Evolutionary conservation across 768 basidiomycete species (phyloP).

Genomic region (Pleurotus cornucopiae): DNA sequence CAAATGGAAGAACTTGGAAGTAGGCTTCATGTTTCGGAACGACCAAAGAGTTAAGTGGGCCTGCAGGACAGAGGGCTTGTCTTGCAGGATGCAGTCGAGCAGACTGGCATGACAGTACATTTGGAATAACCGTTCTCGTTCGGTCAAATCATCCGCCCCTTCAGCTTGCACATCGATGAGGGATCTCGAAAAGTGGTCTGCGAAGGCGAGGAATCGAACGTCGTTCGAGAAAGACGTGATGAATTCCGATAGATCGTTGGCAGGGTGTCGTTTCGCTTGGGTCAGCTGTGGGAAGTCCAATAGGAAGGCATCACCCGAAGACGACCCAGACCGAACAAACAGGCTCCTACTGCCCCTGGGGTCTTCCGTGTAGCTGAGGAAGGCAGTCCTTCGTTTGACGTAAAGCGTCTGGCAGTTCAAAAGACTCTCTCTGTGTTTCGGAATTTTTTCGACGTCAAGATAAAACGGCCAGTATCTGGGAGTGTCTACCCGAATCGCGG

Average conservation of each 20-base stretch:
- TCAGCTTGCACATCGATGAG: slow-evolving; percentile 17
- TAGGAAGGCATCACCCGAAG: slow-evolving; percentile 78
- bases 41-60: slow-evolving; percentile 70
- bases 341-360: slow-evolving; percentile 90
- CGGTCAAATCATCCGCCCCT: slow-evolving; percentile 43
- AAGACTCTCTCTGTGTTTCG: slow-evolving; percentile 64
- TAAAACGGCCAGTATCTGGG: slow-evolving; percentile 95
- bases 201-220: slow-evolving; percentile 73
- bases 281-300: slow-evolving; percentile 81
- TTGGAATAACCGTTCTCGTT: slow-evolving; percentile 58
- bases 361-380: slow-evolving; percentile 91
- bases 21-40: slow-evolving; percentile 57
- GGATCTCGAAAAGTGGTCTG: slow-evolving; percentile 65
- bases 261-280: slow-evolving; percentile 60
- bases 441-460: slow-evolving; percentile 67
- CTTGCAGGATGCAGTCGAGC: slow-evolving; percentile 86
- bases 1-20: slow-evolving; percentile 60
- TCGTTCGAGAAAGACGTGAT: slow-evolving; percentile 87
- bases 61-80: slow-evolving; percentile 78
- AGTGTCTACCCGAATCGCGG: slow-evolving; percentile 85
- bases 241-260: slow-evolving; percentile 77
- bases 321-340: slow-evolving; percentile 83
- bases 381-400: slow-evolving; percentile 90
- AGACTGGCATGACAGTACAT: slow-evolving; percentile 73
- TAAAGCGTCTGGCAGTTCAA: slow-evolving; percentile 78